A percentile compares a stretch with the other conserved stretches of the same genome.
phyloP scores from a whole-genome alignment of 73 alveolate genomes.

The Tetrahymena malaccensis region DNA sequence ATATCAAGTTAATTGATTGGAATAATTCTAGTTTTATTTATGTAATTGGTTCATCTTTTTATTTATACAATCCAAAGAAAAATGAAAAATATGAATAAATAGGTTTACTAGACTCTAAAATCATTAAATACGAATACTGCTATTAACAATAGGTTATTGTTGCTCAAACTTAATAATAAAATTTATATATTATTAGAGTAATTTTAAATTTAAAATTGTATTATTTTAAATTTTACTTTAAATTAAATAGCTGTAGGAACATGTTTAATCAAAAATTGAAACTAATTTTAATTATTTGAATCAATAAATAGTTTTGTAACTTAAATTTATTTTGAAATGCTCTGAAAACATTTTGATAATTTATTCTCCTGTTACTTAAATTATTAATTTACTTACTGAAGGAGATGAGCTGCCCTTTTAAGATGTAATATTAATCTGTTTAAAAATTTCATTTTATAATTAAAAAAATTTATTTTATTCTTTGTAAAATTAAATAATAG shows the following conservation, averaged over 20 bases:
- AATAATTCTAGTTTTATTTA: no score
- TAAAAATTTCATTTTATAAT: no score
- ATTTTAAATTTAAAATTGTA: no score
- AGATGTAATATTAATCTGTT: not conserved
- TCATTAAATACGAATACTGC: not conserved
- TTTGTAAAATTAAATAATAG: not conserved
- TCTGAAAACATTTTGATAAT: no score
- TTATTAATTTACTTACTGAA: not conserved
- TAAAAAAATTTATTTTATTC: no score
- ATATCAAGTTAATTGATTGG: not conserved
- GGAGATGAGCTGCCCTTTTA: not conserved
- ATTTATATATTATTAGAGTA: not conserved
- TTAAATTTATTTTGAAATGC: not conserved
- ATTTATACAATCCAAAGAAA: not conserved
- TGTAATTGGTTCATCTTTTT: not conserved
- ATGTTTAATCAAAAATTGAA: not conserved
- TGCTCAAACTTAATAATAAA: not conserved
- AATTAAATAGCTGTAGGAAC: not conserved
- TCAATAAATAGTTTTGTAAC: not conserved
- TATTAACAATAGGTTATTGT: not conserved
- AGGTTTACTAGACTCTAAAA: not conserved
- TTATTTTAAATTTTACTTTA: no score
- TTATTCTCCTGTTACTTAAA: not conserved
- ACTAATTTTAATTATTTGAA: not conserved
- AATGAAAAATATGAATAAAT: no score